phyloP scores from a whole-genome alignment of 805 yeast species.

The Candida stauntonica region DNA sequence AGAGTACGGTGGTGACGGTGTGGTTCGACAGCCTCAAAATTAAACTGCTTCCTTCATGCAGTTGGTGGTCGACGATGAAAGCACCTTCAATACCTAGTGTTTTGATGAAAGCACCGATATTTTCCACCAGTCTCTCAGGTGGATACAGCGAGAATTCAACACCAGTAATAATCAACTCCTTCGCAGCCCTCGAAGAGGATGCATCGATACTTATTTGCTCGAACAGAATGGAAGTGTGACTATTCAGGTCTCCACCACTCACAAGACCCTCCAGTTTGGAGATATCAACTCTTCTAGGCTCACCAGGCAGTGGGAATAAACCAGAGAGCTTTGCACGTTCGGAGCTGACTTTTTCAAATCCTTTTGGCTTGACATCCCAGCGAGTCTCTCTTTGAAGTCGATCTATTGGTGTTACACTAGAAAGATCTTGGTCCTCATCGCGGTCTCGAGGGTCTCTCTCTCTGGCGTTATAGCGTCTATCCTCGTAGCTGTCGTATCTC shows the following conservation, averaged over 20 bases:
- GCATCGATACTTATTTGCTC: constrained; percentile 30
- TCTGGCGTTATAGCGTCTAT: constrained; percentile 3
- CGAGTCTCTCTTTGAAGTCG: constrained; percentile 46
- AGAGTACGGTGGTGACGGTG: constrained; percentile 50
- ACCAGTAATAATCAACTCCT: constrained; percentile 28
- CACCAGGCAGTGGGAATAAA: constrained; percentile 71
- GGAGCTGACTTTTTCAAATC: constrained; percentile 69
- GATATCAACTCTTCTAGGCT: constrained; percentile 35
- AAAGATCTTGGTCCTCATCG: constrained; percentile 28
- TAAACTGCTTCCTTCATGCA: constrained; percentile 33
- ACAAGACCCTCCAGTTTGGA: constrained; percentile 30
- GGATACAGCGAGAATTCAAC: constrained; percentile 29
- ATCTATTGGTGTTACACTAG: constrained; percentile 43
- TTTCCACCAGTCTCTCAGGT: constrained; percentile 37
- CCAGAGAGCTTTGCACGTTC: constrained; percentile 78
- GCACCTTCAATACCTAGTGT: constrained; percentile 41
- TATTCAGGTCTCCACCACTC: constrained; percentile 26
- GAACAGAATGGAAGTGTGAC: constrained; percentile 31
- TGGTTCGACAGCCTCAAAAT: constrained; percentile 49
- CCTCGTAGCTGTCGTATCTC: constrained; percentile 3
- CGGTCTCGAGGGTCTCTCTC: constrained; percentile 4
- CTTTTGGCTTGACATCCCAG: constrained; percentile 73
- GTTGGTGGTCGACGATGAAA: constrained; percentile 32
- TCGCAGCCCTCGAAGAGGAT: constrained; percentile 24
- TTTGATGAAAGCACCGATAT: constrained; percentile 41